Conservation (phyloP, 371 early-diverging fungal genomes). For the Apophysomyces sp. region DNA sequence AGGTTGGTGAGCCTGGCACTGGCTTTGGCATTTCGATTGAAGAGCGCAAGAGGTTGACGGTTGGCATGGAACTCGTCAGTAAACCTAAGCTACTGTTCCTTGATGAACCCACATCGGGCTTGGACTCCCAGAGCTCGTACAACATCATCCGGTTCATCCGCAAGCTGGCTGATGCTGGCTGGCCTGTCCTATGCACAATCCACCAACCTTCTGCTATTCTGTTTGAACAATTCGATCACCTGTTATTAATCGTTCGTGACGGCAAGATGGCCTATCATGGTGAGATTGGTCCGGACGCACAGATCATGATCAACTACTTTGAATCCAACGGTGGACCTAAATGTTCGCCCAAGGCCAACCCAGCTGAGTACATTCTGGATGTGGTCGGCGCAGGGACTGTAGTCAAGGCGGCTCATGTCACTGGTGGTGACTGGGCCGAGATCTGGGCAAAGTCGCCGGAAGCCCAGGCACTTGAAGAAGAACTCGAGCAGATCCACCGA, state of each 20-base stretch:
- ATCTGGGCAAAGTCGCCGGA: conserved; percentile 46
- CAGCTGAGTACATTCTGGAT: too few relatives aligned
- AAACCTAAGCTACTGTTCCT: conserved; percentile 73
- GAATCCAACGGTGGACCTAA: too few relatives aligned
- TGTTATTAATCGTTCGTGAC: conserved; percentile 67
- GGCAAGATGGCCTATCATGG: conserved; percentile 63
- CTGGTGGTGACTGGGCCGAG: conserved; percentile 60
- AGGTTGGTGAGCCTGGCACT: conserved; percentile 45
- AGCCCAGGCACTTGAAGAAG: conserved; percentile 19
- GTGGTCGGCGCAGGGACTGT: conserved; percentile 50
- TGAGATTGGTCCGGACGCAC: conserved; percentile 53
- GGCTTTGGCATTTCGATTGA: conserved; percentile 57
- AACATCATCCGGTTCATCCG: too few relatives aligned
- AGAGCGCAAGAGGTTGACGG: conserved; percentile 65
- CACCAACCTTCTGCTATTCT: conserved; percentile 68
- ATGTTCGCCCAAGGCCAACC: too few relatives aligned
- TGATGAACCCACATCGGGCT: conserved; percentile 86
- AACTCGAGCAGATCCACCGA: conserved; percentile 22
- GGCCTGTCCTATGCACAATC: conserved; percentile 64
- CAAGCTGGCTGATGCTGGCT: too few relatives aligned
- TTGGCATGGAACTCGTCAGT: conserved; percentile 70
- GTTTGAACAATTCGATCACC: conserved; percentile 64
- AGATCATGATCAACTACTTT: conserved; percentile 46
- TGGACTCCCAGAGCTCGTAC: conserved; percentile 64
- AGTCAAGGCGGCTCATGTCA: conserved; percentile 34